phyloP scores from a whole-genome alignment of 1,284 basidiomycete species.

The Ceratobasidium sp. region DNA sequence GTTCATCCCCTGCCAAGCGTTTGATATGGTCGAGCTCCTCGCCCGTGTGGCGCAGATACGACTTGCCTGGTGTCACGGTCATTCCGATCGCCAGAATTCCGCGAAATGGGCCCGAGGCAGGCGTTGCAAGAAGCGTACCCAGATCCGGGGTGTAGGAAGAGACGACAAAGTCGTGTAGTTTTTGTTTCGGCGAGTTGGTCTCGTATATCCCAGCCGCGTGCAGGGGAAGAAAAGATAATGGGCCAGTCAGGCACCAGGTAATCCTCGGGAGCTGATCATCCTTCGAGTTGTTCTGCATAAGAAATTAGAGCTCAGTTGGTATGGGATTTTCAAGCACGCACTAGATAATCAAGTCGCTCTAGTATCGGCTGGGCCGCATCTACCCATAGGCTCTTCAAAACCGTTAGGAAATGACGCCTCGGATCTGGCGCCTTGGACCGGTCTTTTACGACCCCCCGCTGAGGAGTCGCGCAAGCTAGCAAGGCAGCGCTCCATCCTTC shows the following conservation, averaged over 20 bases:
- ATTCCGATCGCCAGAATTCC: neutral
- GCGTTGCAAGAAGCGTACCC: neutral
- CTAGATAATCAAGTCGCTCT: neutral
- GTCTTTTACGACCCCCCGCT: neutral
- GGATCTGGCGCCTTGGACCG: neutral
- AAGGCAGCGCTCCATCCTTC: neutral
- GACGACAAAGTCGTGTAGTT: neutral
- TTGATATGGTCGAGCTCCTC: slow-evolving; percentile 8
- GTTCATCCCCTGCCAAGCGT: no score
- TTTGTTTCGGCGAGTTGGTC: neutral
- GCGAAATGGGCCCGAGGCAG: neutral
- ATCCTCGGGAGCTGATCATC: neutral
- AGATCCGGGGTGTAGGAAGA: slow-evolving; percentile 14
- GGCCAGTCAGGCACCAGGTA: slow-evolving; percentile 11
- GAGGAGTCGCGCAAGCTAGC: no score
- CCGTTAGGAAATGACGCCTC: neutral
- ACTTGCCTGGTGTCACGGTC: neutral
- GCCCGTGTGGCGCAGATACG: neutral
- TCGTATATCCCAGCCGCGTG: slow-evolving; percentile 13
- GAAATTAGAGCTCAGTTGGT: neutral
- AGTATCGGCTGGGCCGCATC: slow-evolving; percentile 4
- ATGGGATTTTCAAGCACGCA: neutral
- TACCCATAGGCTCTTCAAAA: neutral
- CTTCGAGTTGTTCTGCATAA: neutral
- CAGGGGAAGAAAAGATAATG: neutral